These are phyloP conservation scores for Allantophomopsis cytisporea DNA, from an alignment of 2,329 filamentous ascomycete species.

Conservation along the genomic window DNA sequence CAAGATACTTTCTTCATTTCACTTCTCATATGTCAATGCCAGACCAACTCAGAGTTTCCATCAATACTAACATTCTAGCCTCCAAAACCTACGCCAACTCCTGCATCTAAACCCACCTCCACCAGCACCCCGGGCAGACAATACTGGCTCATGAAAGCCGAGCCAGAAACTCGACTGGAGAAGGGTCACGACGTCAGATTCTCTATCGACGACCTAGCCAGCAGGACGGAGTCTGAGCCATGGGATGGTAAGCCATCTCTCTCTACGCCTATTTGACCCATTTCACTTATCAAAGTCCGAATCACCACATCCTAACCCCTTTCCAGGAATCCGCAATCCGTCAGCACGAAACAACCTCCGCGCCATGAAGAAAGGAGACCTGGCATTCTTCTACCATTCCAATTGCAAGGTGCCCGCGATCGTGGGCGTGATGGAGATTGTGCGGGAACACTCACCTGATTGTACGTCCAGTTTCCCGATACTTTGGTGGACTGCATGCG, in stretches of 20 bases:
- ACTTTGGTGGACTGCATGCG: too few species aligned
- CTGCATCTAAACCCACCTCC: too few species aligned
- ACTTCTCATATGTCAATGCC: too few species aligned
- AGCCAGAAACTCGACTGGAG: constrained; percentile 77
- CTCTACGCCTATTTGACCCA: not conserved
- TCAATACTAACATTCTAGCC: too few species aligned
- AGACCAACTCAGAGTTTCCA: too few species aligned
- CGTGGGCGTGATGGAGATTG: constrained; percentile 79
- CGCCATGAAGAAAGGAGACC: constrained; percentile 80
- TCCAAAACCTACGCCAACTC: too few species aligned
- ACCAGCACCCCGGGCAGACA: constrained; percentile 17
- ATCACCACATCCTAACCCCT: too few species aligned
- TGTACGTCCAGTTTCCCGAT: constrained; percentile 29
- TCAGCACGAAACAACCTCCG: constrained; percentile 77
- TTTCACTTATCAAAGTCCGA: not conserved
- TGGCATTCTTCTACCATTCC: constrained; percentile 95
- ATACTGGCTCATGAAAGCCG: constrained; percentile 78
- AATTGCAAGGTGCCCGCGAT: constrained; percentile 86
- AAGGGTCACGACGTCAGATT: constrained; percentile 84
- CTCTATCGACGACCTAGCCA: constrained; percentile 79
- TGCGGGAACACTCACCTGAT: constrained; percentile 71
- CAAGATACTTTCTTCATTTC: too few species aligned
- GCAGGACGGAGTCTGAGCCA: constrained; percentile 62
- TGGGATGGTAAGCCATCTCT: constrained; percentile 63
- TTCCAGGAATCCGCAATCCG: constrained; percentile 3